These are phyloP conservation scores for Calcarisporium arbuscula DNA, from an alignment of 2,329 filamentous ascomycete genomes.

Conservation along the genomic window DNA sequence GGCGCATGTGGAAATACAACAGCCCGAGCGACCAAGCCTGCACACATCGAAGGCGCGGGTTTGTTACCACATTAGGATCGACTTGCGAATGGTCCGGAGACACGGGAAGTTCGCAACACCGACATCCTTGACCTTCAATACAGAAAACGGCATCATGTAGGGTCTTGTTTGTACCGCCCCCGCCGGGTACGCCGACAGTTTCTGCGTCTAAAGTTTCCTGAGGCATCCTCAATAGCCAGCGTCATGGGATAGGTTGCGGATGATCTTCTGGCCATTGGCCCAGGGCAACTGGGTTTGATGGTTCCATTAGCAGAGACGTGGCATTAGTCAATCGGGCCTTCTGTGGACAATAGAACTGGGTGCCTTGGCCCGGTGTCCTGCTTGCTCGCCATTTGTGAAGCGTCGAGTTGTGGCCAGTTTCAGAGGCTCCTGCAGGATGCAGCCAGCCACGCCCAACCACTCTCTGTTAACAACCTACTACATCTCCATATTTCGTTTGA, in stretches of 20 bases:
- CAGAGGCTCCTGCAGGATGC: conserved; percentile 1
- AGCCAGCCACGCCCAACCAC: conserved; percentile 1
- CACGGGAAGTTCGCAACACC: not conserved
- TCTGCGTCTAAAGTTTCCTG: not conserved
- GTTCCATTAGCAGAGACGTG: not conserved
- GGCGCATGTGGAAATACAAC: not conserved
- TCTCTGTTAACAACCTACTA: not conserved
- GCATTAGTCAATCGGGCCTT: conserved; percentile 1
- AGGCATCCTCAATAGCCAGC: not conserved
- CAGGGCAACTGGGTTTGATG: not conserved
- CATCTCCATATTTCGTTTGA: not conserved
- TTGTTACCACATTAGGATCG: conserved; percentile 2
- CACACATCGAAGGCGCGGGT: conserved; percentile 1
- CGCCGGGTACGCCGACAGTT: not conserved
- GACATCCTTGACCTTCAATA: not conserved
- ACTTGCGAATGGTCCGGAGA: conserved; percentile 1
- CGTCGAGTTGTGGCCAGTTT: conserved; percentile 1
- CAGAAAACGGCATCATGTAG: conserved; percentile 1
- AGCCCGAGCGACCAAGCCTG: not conserved
- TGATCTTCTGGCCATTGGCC: not conserved
- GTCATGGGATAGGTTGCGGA: not conserved
- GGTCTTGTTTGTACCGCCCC: not conserved
- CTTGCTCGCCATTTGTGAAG: conserved; percentile 1
- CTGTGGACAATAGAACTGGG: conserved; percentile 1
- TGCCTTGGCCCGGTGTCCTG: not conserved